Conservation (phyloP, 2,329 filamentous ascomycete species). For the Gnomoniopsis sp. region DNA sequence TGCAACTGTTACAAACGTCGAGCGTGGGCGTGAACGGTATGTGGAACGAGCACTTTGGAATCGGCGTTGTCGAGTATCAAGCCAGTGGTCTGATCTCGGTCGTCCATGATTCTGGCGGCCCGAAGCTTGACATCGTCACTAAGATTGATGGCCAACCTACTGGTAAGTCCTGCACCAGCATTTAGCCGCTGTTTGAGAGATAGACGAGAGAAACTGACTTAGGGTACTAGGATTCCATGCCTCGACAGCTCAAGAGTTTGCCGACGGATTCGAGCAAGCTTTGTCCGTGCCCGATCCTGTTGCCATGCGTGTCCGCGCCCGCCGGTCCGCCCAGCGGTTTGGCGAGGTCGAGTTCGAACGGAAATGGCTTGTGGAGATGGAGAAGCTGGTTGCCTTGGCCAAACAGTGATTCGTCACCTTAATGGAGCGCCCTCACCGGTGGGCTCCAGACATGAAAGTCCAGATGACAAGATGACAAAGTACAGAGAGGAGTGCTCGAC, state of each 20-base stretch:
- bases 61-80: conserved; percentile 97
- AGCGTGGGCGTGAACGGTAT: conserved; percentile 94
- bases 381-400: conserved; percentile 58
- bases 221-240: conserved; percentile 71
- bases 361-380: conserved; percentile 75
- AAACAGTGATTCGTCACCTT: neutral
- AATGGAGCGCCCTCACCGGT: no score
- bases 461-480: neutral
- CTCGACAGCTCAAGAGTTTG: conserved; percentile 73
- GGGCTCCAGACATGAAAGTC: no score
- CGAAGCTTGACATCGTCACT: conserved; percentile 89
- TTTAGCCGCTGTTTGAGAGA: neutral
- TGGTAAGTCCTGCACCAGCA: conserved; percentile 46
- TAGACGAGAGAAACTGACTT: conserved; percentile 17
- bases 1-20: conserved; percentile 71
- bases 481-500: neutral
- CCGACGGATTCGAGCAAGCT: conserved; percentile 74
- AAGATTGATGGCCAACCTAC: conserved; percentile 74
- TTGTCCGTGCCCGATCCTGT: conserved; percentile 69
- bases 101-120: conserved; percentile 89
- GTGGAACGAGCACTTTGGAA: conserved; percentile 99
- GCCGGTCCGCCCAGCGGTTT: conserved; percentile 77
- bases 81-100: conserved; percentile 90
- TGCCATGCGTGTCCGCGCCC: conserved; percentile 71
- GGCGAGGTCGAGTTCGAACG: conserved; percentile 81